These are phyloP conservation scores for Fusarium chlamydosporum DNA, from an alignment of 2,329 filamentous ascomycete genomes.

Conservation along the genomic window DNA sequence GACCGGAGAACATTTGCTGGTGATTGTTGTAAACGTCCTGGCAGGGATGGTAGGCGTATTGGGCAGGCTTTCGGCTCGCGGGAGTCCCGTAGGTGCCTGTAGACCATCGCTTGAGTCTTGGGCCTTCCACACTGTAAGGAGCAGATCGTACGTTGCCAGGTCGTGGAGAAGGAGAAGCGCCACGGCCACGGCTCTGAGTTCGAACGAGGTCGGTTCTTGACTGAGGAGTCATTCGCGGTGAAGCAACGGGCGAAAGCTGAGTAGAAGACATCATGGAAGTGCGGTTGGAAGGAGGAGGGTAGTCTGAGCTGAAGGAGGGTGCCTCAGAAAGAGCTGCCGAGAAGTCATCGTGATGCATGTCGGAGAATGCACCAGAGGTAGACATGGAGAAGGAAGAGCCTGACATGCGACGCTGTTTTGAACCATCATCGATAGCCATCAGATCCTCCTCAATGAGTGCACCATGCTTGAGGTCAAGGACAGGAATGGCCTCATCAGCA, in stretches of 20 bases:
- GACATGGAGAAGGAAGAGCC: slow-evolving; percentile 82
- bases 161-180: slow-evolving; percentile 78
- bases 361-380: slow-evolving; percentile 73
- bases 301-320: slow-evolving; percentile 75
- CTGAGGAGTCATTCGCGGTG: slow-evolving; percentile 75
- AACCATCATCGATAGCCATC: slow-evolving; percentile 65
- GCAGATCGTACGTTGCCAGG: slow-evolving; percentile 74
- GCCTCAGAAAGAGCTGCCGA: slow-evolving; percentile 76
- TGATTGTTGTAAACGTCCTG: slow-evolving; percentile 71
- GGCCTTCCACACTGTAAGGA: slow-evolving; percentile 77
- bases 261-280: slow-evolving; percentile 80
- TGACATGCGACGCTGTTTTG: slow-evolving; percentile 74
- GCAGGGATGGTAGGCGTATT: slow-evolving; percentile 73
- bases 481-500: slow-evolving; percentile 73
- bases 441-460: slow-evolving; percentile 64
- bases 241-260: slow-evolving; percentile 79
- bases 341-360: slow-evolving; percentile 80
- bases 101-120: slow-evolving; percentile 81
- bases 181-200: slow-evolving; percentile 75
- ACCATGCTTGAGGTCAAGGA: slow-evolving; percentile 71
- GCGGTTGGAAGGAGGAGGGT: slow-evolving; percentile 75
- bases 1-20: slow-evolving; percentile 64
- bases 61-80: slow-evolving; percentile 68
- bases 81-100: slow-evolving; percentile 78
- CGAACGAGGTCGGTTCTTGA: slow-evolving; percentile 72